A percentile compares a stretch with the other conserved stretches of the same genome.
These are phyloP conservation scores for Saprolegnia diclina DNA, from an alignment of 352 stramenopile genomes.

Conservation along the genomic window DNA sequence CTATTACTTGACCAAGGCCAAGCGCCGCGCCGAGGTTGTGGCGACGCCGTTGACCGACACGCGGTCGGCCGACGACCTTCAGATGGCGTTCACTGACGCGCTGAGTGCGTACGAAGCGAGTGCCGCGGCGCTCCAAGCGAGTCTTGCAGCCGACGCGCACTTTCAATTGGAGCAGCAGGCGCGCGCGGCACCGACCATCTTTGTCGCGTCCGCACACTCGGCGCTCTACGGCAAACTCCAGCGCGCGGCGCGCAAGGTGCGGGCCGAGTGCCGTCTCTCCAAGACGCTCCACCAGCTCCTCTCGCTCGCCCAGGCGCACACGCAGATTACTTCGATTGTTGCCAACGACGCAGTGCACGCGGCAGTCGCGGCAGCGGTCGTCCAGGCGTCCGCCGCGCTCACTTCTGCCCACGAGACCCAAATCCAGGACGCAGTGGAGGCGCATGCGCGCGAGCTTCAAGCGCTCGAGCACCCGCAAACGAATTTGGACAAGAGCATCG, in stretches of 20 bases:
- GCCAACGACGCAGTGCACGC: not conserved
- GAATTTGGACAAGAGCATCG: not conserved
- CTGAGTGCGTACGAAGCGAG: not conserved
- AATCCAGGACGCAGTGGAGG: not conserved
- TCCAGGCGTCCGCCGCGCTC: not conserved
- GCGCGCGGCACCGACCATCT: not conserved
- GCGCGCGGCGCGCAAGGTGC: not conserved
- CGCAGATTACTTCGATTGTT: not conserved
- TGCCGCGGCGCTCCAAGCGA: not conserved
- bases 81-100: not conserved
- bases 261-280: not conserved
- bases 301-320: not conserved
- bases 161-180: not conserved
- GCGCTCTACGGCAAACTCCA: not conserved
- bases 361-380: not conserved
- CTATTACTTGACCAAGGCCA: constrained; percentile 9
- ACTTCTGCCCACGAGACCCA: not conserved
- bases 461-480: not conserved
- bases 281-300: constrained; percentile 2
- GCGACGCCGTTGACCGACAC: not conserved
- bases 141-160: not conserved
- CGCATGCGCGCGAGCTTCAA: constrained; percentile 1
- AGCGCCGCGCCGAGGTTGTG: not conserved
- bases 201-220: not conserved
- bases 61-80: not conserved